Conservation (phyloP, 1,139 yeast species). For the Yamadazyma atmosphaerica region DNA sequence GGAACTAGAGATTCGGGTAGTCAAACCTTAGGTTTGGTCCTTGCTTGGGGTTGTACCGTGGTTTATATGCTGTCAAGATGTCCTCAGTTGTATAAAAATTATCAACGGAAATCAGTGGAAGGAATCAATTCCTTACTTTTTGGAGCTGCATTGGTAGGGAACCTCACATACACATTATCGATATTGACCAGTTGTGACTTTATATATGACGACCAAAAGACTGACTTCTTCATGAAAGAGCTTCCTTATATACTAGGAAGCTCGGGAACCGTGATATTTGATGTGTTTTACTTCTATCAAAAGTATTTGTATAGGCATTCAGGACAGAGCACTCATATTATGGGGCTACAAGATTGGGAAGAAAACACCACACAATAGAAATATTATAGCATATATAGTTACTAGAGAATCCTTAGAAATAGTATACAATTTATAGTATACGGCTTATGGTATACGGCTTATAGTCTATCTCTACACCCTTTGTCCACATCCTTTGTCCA, state of each 20-base stretch:
- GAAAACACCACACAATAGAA: not conserved
- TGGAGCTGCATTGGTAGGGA: constrained; percentile 77
- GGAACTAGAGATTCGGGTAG: constrained; percentile 2
- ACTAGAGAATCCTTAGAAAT: no score
- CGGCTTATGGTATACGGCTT: no score
- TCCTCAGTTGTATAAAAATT: constrained; percentile 83
- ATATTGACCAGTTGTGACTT: constrained; percentile 56
- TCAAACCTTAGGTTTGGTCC: constrained; percentile 45
- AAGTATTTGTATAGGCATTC: constrained; percentile 35
- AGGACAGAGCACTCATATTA: constrained; percentile 26
- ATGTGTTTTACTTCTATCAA: constrained; percentile 73
- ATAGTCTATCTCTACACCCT: no score
- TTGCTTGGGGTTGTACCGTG: constrained; percentile 82
- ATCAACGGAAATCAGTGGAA: constrained; percentile 72
- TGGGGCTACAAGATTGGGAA: constrained; percentile 24
- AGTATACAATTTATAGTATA: no score
- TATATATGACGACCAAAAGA: constrained; percentile 30
- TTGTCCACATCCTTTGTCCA: no score
- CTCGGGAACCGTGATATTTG: constrained; percentile 83
- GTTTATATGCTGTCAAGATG: constrained; percentile 78
- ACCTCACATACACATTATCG: constrained; percentile 76
- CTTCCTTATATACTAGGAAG: constrained; percentile 85
- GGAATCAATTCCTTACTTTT: constrained; percentile 83
- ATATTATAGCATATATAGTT: no score
- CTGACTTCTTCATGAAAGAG: constrained; percentile 61